phyloP scores from a whole-genome alignment of 768 basidiomycete species.

The Ramaria rubella region DNA sequence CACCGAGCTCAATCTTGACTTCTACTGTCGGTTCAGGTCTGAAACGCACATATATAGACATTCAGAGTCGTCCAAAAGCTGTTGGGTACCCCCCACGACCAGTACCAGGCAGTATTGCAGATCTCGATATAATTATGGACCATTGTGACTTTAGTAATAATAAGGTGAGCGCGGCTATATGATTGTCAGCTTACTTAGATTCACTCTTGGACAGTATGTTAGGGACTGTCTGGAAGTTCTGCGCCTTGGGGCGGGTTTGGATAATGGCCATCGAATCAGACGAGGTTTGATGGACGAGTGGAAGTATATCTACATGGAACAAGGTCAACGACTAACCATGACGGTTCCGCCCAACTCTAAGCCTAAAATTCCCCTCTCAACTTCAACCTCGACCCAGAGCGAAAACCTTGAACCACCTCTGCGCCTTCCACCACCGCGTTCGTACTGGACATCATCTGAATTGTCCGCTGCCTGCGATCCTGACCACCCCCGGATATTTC shows the following conservation, averaged over 20 bases:
- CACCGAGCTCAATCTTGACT: conserved; percentile 7
- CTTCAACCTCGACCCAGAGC: conserved; percentile 49
- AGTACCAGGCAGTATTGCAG: conserved; percentile 73
- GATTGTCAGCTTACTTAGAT: conserved; percentile 7
- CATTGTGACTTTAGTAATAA: conserved; percentile 84
- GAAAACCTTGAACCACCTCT: conserved; percentile 52
- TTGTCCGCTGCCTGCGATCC: conserved; percentile 68
- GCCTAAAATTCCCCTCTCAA: conserved; percentile 17
- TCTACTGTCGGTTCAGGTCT: conserved; percentile 68
- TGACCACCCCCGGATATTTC: conserved; percentile 82
- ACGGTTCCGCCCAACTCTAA: conserved; percentile 22
- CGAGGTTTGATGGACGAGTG: conserved; percentile 74
- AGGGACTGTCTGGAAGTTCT: conserved; percentile 94
- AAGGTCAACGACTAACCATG: conserved; percentile 28
- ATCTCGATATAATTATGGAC: conserved; percentile 87
- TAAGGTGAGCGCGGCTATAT: conserved; percentile 42
- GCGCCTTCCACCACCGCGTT: conserved; percentile 39
- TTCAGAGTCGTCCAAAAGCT: conserved; percentile 50
- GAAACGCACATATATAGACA: conserved; percentile 69
- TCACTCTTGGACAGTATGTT: conserved; percentile 59
- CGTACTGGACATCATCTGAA: conserved; percentile 52
- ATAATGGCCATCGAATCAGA: conserved; percentile 69
- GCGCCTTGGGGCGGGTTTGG: conserved; percentile 80
- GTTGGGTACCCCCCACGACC: conserved; percentile 89
- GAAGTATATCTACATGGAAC: conserved; percentile 85